Conservation (phyloP, 1,284 basidiomycete genomes). For the Ganoderma sp. region DNA sequence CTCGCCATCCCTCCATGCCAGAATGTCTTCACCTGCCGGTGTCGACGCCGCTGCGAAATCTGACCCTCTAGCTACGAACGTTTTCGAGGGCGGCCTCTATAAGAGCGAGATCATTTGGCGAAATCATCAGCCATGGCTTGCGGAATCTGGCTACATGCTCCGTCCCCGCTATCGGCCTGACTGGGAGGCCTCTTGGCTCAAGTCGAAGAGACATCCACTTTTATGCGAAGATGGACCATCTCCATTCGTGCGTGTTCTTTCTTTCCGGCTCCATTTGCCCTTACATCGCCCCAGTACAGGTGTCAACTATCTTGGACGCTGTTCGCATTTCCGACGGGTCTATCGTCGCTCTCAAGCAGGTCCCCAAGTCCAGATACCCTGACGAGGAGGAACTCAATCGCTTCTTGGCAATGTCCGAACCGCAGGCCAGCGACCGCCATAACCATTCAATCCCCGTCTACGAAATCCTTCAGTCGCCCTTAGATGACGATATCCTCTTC, state of each 20-base stretch:
- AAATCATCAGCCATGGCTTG: constrained; percentile 26
- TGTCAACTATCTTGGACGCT: constrained; percentile 20
- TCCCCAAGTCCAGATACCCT: constrained; percentile 29
- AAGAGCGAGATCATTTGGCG: constrained; percentile 5
- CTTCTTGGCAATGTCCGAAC: constrained; percentile 16
- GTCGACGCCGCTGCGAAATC: too few species aligned
- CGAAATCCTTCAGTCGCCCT: constrained; percentile 31
- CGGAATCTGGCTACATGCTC: constrained; percentile 29
- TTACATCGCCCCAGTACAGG: neutral
- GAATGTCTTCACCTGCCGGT: too few species aligned
- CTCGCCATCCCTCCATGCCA: too few species aligned
- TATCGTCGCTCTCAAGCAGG: constrained; percentile 15
- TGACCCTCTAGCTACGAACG: too few species aligned
- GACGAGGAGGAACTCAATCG: constrained; percentile 1
- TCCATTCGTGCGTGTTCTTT: neutral
- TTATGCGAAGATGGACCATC: constrained; percentile 21
- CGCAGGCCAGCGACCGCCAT: constrained; percentile 26
- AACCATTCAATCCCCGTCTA: constrained; percentile 41
- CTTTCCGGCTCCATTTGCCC: neutral
- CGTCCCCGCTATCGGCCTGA: constrained; percentile 27
- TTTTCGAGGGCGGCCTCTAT: too few species aligned
- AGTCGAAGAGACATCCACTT: neutral
- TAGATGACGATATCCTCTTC: constrained; percentile 26
- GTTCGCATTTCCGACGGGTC: constrained; percentile 19
- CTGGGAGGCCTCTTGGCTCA: constrained; percentile 29